phyloP scores from a whole-genome alignment of 768 basidiomycete species.

The Flagelloscypha sp. region DNA sequence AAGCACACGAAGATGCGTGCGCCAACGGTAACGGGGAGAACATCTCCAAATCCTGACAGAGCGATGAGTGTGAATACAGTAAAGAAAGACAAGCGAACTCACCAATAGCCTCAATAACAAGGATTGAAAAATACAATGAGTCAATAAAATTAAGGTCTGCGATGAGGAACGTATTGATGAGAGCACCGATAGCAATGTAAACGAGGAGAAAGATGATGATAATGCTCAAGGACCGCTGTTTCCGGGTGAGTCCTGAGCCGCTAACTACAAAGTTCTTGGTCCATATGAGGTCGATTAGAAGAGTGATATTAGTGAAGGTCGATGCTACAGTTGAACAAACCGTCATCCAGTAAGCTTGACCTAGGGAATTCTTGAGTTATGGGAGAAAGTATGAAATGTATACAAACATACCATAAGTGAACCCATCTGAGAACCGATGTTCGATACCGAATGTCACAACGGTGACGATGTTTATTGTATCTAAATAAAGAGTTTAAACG shows the following conservation, averaged over 20 bases:
- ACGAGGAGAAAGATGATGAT: constrained; percentile 65
- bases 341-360: constrained; percentile 68
- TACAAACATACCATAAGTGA: constrained; percentile 41
- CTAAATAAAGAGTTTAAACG: constrained; percentile 25
- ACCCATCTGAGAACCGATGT: constrained; percentile 55
- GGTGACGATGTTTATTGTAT: constrained; percentile 57
- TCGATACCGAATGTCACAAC: constrained; percentile 55
- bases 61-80: constrained; percentile 3
- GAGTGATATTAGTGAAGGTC: constrained; percentile 54
- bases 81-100: constrained; percentile 10
- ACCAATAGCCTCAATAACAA: constrained; percentile 64
- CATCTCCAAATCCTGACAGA: constrained; percentile 65
- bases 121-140: constrained; percentile 71
- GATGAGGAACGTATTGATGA: constrained; percentile 46
- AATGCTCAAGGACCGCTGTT: constrained; percentile 73
- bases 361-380: no score
- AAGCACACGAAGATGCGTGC: constrained; percentile 52
- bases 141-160: constrained; percentile 53
- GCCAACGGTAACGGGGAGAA: constrained; percentile 41
- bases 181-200: constrained; percentile 67
- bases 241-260: constrained; percentile 77
- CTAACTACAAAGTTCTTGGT: constrained; percentile 57
- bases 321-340: constrained; percentile 67
- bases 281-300: constrained; percentile 50
- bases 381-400: not conserved